Evolutionary conservation across 495 filamentous ascomycete species (phyloP).

Genomic region (Paragyromitra xinjiangensis): DNA sequence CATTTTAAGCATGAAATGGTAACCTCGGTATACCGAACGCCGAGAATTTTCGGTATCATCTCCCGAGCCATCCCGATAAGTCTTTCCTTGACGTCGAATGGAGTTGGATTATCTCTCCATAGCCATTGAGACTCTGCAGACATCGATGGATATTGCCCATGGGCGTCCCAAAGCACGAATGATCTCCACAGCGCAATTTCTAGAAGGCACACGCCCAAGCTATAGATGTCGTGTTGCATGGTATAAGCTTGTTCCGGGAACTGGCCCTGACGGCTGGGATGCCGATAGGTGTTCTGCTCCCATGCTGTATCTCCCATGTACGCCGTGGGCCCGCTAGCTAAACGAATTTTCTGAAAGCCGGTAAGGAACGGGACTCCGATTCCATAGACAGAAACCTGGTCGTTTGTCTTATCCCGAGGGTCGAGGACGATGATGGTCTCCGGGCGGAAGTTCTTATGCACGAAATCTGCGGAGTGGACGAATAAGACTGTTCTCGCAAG

Average conservation of each 20-base stretch:
- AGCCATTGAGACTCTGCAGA: conserved; percentile 12
- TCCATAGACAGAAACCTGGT: neutral
- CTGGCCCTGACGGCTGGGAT: conserved; percentile 65
- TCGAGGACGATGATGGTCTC: conserved; percentile 65
- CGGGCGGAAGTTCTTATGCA: conserved; percentile 69
- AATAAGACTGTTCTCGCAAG: conserved; percentile 63
- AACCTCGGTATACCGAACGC: conserved; percentile 63
- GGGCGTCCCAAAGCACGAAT: conserved; percentile 58
- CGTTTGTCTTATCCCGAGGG: conserved; percentile 24
- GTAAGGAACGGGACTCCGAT: conserved; percentile 61
- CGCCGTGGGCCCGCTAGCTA: conserved; percentile 59
- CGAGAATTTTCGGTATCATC: conserved; percentile 62
- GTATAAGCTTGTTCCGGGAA: conserved; percentile 60
- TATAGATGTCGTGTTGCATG: conserved; percentile 75
- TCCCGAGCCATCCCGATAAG: conserved; percentile 60
- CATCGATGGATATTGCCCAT: neutral
- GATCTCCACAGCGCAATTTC: conserved; percentile 70
- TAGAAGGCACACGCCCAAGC: conserved; percentile 69
- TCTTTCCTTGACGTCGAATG: conserved; percentile 59
- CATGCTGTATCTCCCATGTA: conserved; percentile 60
- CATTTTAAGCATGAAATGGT: conserved; percentile 67
- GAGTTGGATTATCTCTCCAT: neutral
- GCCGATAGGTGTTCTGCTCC: conserved; percentile 67
- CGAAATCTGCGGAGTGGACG: conserved; percentile 65
- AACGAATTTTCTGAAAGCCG: conserved; percentile 65